A percentile compares a stretch with the other conserved stretches of the same genome.
Conservation (phyloP, 179 eudicot genomes). For the Spinacia oleracea region DNA sequence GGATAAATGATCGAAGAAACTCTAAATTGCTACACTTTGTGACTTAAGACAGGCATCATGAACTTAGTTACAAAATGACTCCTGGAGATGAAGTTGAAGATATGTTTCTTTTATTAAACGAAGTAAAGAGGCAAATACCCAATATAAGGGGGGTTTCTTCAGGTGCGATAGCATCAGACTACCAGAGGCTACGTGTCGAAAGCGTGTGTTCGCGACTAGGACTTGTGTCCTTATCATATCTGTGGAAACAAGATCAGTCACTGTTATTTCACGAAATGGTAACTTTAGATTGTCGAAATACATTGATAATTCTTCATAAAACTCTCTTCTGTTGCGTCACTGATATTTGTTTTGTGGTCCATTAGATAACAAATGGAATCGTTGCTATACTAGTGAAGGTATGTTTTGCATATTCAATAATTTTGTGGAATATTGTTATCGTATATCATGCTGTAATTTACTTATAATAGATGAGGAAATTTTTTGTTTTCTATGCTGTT, state of each 20-base stretch:
- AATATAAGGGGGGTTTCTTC: conserved; percentile 82
- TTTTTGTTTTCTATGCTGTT: not conserved
- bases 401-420: conserved; percentile 18
- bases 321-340: not conserved
- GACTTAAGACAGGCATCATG: conserved; percentile 57
- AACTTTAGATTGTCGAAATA: conserved; percentile 5
- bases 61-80: conserved; percentile 74
- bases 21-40: conserved; percentile 23
- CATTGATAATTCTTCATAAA: not conserved
- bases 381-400: conserved; percentile 84
- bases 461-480: not conserved
- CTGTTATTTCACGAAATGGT: conserved; percentile 89
- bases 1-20: not conserved
- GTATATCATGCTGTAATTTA: not conserved
- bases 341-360: conserved; percentile 28
- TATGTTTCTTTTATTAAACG: conserved; percentile 71
- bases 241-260: conserved; percentile 94
- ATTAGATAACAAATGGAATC: conserved; percentile 70
- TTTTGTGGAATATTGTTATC: conserved; percentile 1
- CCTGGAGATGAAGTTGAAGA: conserved; percentile 99
- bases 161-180: conserved; percentile 98
- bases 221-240: conserved; percentile 87
- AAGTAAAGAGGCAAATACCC: conserved; percentile 81
- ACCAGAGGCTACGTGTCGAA: conserved; percentile 95
- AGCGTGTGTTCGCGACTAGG: conserved; percentile 94